Evolutionary conservation across 371 early-diverging fungal species (phyloP).

Genomic region (Circinella umbellata): DNA sequence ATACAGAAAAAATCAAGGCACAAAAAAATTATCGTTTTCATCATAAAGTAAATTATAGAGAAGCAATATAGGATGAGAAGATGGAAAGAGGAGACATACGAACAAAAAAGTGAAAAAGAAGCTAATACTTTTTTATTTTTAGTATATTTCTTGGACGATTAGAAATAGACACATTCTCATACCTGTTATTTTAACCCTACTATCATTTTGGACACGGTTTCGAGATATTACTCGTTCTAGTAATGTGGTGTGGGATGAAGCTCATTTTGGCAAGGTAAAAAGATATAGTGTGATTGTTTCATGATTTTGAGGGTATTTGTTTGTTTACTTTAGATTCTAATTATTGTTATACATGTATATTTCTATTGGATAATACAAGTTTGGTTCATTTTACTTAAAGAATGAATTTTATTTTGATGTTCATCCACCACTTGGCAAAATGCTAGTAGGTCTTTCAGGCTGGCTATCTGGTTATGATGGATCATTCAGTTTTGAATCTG

Average conservation of each 20-base stretch:
- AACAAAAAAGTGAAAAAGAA: constrained; percentile 22
- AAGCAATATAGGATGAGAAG: neutral
- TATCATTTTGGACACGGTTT: constrained; percentile 82
- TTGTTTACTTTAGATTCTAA: too few relatives aligned
- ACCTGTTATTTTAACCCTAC: constrained; percentile 60
- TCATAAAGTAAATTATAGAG: constrained; percentile 33
- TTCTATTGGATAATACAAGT: constrained; percentile 48
- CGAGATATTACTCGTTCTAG: constrained; percentile 77
- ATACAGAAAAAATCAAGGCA: constrained; percentile 28
- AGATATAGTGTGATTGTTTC: too few relatives aligned
- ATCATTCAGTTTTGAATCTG: constrained; percentile 91
- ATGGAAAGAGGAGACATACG: neutral
- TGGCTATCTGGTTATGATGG: constrained; percentile 90
- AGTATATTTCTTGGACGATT: constrained; percentile 53
- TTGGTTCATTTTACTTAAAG: constrained; percentile 93
- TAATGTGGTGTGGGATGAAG: constrained; percentile 88
- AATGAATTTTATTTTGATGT: constrained; percentile 98
- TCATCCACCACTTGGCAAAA: constrained; percentile 99
- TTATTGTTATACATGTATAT: too few relatives aligned
- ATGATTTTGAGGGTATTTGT: too few relatives aligned
- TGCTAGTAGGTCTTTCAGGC: constrained; percentile 95
- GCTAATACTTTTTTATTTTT: constrained; percentile 44
- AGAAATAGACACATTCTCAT: constrained; percentile 57
- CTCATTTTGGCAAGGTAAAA: constrained; percentile 90
- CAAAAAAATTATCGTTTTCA: constrained; percentile 11